Evolutionary conservation across 495 filamentous ascomycete genomes (phyloP), one percentile per base, ranked within the genome.

Genomic region (Emericellopsis terricola): DNA sequence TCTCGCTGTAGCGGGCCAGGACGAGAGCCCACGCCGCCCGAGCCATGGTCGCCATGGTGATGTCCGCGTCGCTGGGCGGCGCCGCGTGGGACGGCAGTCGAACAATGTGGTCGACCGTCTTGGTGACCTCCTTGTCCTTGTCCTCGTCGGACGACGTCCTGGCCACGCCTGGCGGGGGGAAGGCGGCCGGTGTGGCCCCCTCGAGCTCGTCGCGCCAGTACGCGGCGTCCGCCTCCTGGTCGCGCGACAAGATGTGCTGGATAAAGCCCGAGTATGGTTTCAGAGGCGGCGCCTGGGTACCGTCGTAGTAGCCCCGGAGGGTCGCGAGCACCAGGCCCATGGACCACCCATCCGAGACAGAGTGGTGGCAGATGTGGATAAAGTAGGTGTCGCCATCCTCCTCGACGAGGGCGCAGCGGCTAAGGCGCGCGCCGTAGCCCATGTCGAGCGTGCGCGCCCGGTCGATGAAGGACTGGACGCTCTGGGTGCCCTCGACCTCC

Each of bases 201-300:
- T 33, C 19, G 1, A 33, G 31, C 17, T 33, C 19, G 5, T 11
- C 10, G 5, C 7, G 8, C 31, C 31, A 33, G 15, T 20, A 33
- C 11, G 2, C 6, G 3, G 8, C 24, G 7, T 18, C 31, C 8
- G 7, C 18, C 8, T 9, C 18, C 15, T 33, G 16, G 9, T 33
- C 18, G 17, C 20, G 20, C 19, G 39, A 14, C 53, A 13, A 10
- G 2, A 14, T 21, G 18, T 33, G 24, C 31, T 13, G 7, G n/a
- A 68, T 70, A 62, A 61, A 68, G 3, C 70, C 51, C 43, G 73
- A 68, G 31, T 58, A 31, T 4, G 18, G 7, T 21, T 15, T 18
- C 7, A 13, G n/a, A n/a, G 17, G 5, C 7, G 2, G 7, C 1
- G 31, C 2, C 0, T 21, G 5, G 4, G 20, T n/a, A 4, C 9